phyloP scores from a whole-genome alignment of 1,284 basidiomycete genomes.

The Gymnopus androsaceus region DNA sequence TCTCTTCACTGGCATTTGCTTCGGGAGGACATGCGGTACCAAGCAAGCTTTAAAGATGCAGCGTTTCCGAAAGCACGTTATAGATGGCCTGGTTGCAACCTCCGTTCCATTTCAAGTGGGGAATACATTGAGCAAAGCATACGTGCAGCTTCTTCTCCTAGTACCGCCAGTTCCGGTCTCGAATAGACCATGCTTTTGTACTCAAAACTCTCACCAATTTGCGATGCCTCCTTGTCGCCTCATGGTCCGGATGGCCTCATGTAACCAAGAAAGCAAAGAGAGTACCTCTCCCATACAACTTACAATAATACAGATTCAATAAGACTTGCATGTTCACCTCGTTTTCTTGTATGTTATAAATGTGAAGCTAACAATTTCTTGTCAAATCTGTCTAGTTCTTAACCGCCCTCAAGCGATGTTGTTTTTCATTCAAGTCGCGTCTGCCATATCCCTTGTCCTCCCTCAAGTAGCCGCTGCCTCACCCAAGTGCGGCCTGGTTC shows the following conservation, averaged over 20 bases:
- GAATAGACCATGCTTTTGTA: neutral
- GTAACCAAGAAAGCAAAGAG: neutral
- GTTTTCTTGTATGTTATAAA: neutral
- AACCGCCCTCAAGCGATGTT: neutral
- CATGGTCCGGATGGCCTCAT: neutral
- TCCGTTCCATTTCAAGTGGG: no score
- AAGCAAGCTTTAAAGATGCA: no score
- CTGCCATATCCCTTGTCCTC: neutral
- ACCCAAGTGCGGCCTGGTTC: slow-evolving; percentile 3
- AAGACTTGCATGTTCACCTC: neutral
- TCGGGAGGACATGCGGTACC: no score
- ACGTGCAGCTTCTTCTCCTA: no score
- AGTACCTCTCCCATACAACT: neutral
- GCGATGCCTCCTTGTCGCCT: neutral
- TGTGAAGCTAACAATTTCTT: neutral
- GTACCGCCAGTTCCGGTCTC: no score
- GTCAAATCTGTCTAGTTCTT: neutral
- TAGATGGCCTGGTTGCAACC: no score
- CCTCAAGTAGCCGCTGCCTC: neutral
- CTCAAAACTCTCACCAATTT: neutral
- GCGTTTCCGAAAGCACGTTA: no score
- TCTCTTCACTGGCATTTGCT: neutral
- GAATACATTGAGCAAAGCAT: no score
- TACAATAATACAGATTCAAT: no score
- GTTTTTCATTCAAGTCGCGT: neutral